Conservation (phyloP, 225 moss, liverwort and hornwort species). For the Neckera pumila region DNA sequence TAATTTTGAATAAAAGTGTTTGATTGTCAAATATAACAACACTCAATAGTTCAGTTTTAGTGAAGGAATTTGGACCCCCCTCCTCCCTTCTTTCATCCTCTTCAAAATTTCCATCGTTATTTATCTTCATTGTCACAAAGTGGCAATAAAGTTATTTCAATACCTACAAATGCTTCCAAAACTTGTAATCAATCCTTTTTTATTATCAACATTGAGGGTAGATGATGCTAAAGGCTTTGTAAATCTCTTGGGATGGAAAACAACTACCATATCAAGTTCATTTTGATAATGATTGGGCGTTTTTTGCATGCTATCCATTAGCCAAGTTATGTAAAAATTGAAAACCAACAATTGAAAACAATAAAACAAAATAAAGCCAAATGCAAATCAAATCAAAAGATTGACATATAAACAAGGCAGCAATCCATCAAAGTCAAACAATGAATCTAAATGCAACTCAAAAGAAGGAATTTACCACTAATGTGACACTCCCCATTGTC, state of each 20-base stretch:
- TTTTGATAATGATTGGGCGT: too few relatives aligned
- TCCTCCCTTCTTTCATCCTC: too few relatives aligned
- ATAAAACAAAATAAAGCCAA: background rate
- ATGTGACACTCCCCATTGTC: background rate
- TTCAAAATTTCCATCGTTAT: background rate
- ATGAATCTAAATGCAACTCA: background rate
- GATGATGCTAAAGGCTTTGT: background rate
- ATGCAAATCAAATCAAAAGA: background rate
- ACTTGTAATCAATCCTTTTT: background rate
- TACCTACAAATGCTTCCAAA: background rate
- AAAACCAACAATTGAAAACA: background rate
- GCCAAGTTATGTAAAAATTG: background rate
- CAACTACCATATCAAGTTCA: too few relatives aligned
- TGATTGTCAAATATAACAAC: background rate
- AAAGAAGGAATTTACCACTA: background rate
- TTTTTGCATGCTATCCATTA: background rate
- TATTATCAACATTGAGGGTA: background rate
- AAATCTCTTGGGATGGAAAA: background rate
- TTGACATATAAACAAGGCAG: too few relatives aligned
- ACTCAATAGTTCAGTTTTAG: background rate
- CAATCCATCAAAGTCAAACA: background rate
- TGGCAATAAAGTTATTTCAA: accelerated
- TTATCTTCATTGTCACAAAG: background rate
- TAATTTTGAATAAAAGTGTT: background rate
- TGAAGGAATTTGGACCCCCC: too few relatives aligned